These are phyloP conservation scores for Penicillium hordei DNA, from an alignment of 2,329 filamentous ascomycete species.

Conservation along the genomic window DNA sequence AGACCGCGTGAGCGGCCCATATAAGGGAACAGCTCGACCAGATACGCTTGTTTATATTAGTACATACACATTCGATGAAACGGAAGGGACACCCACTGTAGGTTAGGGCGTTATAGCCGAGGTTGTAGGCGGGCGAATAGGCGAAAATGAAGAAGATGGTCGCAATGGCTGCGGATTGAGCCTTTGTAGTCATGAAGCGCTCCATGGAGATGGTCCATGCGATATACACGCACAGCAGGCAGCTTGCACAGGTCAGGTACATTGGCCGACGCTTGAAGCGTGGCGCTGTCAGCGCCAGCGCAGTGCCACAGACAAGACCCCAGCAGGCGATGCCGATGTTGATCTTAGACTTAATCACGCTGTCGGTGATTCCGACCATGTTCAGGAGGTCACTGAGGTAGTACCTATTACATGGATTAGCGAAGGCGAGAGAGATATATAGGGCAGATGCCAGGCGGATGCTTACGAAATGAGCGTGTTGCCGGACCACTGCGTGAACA, in stretches of 20 bases:
- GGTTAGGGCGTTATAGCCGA: slow-evolving; percentile 67
- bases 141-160: slow-evolving; percentile 61
- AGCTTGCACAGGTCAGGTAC: slow-evolving; percentile 51
- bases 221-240: slow-evolving; percentile 56
- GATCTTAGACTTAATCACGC: slow-evolving; percentile 42
- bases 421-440: not conserved
- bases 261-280: slow-evolving; percentile 47
- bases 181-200: slow-evolving; percentile 35
- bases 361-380: slow-evolving; percentile 41
- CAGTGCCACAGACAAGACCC: slow-evolving; percentile 41
- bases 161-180: slow-evolving; percentile 40
- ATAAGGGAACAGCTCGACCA: slow-evolving; percentile 62
- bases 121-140: slow-evolving; percentile 61
- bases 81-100: slow-evolving; percentile 19
- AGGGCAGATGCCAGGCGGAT: not conserved
- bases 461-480: slow-evolving; percentile 27
- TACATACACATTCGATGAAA: not conserved
- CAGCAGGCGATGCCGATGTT: slow-evolving; percentile 43
- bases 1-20: slow-evolving; percentile 59
- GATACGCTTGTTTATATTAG: slow-evolving; percentile 38
- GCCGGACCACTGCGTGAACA: slow-evolving; percentile 48
- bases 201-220: slow-evolving; percentile 54
- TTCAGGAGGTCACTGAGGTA: slow-evolving; percentile 34
- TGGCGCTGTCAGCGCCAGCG: slow-evolving; percentile 42
- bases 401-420: slow-evolving; percentile 31